These are phyloP conservation scores for Chrysanthemum lavandulifolium DNA, from an alignment of 129 eudicot species.

Conservation along the genomic window DNA sequence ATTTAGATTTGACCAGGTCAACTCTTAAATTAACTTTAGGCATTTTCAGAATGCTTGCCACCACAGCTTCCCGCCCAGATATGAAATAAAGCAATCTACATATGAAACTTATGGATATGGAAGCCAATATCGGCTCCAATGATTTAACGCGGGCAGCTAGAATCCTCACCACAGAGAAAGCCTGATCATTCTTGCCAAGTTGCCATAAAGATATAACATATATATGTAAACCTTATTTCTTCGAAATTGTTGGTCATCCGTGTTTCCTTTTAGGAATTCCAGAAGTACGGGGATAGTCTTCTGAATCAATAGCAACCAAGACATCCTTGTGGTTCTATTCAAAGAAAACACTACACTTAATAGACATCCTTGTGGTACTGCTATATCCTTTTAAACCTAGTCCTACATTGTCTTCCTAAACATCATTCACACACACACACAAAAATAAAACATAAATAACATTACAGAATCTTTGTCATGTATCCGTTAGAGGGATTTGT, in stretches of 20 bases:
- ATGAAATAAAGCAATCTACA: slow-evolving; percentile 63
- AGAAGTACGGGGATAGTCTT: slow-evolving; percentile 76
- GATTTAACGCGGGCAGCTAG: slow-evolving; percentile 63
- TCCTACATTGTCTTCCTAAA: no score
- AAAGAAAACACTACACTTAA: no score
- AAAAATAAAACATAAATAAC: no score
- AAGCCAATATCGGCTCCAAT: slow-evolving; percentile 52
- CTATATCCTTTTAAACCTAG: no score
- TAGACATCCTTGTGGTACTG: no score
- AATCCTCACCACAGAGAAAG: slow-evolving; percentile 56
- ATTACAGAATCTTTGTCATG: no score
- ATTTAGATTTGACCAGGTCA: no score
- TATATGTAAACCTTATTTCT: slow-evolving; percentile 75
- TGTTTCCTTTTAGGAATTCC: slow-evolving; percentile 54
- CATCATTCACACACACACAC: no score
- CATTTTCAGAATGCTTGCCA: slow-evolving; percentile 69
- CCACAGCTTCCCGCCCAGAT: slow-evolving; percentile 66
- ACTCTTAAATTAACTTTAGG: slow-evolving; percentile 69
- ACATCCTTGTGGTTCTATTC: no score
- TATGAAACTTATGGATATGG: slow-evolving; percentile 60
- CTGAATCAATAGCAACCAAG: slow-evolving; percentile 38
- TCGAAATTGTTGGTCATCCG: slow-evolving; percentile 63
- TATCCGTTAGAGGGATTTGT: no score
- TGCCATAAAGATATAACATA: slow-evolving; percentile 68
- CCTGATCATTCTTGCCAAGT: slow-evolving; percentile 74